These are phyloP conservation scores for Phytophthora sansomeana DNA, from an alignment of 352 stramenopile genomes.

Conservation along the genomic window DNA sequence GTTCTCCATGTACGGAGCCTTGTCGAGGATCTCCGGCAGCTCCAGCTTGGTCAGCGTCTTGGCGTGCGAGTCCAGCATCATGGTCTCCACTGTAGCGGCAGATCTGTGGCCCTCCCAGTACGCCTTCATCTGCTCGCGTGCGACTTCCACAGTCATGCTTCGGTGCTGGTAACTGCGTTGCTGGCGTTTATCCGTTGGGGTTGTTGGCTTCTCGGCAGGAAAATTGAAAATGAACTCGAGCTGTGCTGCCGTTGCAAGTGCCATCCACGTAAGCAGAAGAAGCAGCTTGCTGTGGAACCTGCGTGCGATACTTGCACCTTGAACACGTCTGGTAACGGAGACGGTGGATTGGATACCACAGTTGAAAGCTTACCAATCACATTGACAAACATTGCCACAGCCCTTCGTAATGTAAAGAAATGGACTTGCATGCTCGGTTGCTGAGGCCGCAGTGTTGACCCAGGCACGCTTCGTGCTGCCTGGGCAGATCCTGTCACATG, in stretches of 20 bases:
- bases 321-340: constrained; percentile 23
- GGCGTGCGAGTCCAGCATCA: constrained; percentile 86
- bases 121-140: constrained; percentile 73
- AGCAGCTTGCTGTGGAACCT: too few relatives aligned
- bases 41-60: constrained; percentile 77
- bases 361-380: constrained; percentile 25
- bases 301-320: too few relatives aligned
- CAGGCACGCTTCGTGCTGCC: constrained; percentile 8
- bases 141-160: constrained; percentile 55
- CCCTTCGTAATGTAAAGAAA: constrained; percentile 1
- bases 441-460: too few relatives aligned
- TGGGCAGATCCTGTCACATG: constrained; percentile 18
- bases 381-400: constrained; percentile 10
- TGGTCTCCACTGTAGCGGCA: too few relatives aligned
- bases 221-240: constrained; percentile 30
- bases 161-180: too few relatives aligned
- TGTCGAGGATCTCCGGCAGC: constrained; percentile 72
- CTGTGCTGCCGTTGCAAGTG: constrained; percentile 1
- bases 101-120: constrained; percentile 85
- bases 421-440: constrained; percentile 8
- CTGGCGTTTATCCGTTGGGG: too few relatives aligned
- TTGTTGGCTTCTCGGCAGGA: constrained; percentile 13
- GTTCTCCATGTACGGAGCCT: constrained; percentile 63
- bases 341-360: constrained; percentile 24
- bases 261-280: too few relatives aligned